These are phyloP conservation scores for Terfezia boudieri DNA, from an alignment of 495 filamentous ascomycete genomes.

Conservation along the genomic window DNA sequence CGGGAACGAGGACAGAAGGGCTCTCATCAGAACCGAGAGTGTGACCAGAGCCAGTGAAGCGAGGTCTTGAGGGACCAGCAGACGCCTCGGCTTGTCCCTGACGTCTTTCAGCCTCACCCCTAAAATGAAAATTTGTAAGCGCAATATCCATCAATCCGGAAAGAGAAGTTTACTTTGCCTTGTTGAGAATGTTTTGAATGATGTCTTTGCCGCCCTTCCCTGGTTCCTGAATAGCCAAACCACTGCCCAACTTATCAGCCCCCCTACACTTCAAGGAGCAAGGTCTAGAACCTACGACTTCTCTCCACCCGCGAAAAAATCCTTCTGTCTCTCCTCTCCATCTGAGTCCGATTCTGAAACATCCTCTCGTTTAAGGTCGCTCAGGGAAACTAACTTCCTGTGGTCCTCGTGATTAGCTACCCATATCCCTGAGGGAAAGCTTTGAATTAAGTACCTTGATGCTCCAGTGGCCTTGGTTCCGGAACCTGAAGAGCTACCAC, in stretches of 20 bases:
- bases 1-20: constrained; percentile 48
- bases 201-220: constrained; percentile 36
- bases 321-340: constrained; percentile 41
- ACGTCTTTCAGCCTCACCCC: neutral
- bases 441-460: too few species aligned
- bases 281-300: constrained; percentile 35
- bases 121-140: neutral
- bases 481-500: neutral
- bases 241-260: constrained; percentile 17
- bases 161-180: constrained; percentile 37
- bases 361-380: neutral
- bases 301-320: constrained; percentile 86
- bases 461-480: too few species aligned
- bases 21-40: constrained; percentile 81
- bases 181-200: constrained; percentile 59
- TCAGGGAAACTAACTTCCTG: neutral
- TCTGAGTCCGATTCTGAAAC: constrained; percentile 14
- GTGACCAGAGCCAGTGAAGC: constrained; percentile 61
- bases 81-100: constrained; percentile 23
- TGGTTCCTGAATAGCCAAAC: constrained; percentile 83
- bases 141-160: neutral
- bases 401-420: neutral
- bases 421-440: too few species aligned
- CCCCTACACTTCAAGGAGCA: neutral
- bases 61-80: constrained; percentile 25